Evolutionary conservation across 2,329 filamentous ascomycete species (phyloP).

Genomic region (Colletotrichum zoysiae): DNA sequence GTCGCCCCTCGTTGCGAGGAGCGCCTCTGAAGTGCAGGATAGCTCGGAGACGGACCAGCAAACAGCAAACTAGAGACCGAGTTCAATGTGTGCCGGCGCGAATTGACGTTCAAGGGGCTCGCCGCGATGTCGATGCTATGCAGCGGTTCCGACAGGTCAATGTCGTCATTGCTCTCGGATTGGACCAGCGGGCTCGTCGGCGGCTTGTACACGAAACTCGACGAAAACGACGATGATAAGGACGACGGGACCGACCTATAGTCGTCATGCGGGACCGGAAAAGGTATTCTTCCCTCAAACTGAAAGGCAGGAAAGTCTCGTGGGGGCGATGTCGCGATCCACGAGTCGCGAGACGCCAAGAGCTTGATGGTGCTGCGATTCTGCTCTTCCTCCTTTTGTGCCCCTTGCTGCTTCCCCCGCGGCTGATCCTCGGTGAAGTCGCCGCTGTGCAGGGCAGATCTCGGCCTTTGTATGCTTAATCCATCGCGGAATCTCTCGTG

Average conservation of each 20-base stretch:
- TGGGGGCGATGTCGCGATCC: constrained; percentile 69
- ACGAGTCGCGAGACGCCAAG: constrained; percentile 50
- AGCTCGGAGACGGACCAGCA: constrained; percentile 54
- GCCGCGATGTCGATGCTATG: constrained; percentile 63
- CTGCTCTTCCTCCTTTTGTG: constrained; percentile 21
- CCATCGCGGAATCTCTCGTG: constrained; percentile 65
- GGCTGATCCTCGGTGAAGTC: constrained; percentile 66
- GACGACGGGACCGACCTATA: constrained; percentile 67
- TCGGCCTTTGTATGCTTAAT: constrained; percentile 81
- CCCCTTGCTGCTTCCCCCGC: constrained; percentile 7
- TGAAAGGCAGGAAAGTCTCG: constrained; percentile 63
- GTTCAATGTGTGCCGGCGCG: constrained; percentile 79
- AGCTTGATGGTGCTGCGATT: constrained; percentile 33
- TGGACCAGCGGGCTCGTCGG: constrained; percentile 94
- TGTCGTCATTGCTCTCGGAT: constrained; percentile 85
- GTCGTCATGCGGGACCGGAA: constrained; percentile 51
- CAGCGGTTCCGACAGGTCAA: constrained; percentile 70
- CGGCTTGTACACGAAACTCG: constrained; percentile 85
- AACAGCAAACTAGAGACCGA: constrained; percentile 66
- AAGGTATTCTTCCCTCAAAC: constrained; percentile 52
- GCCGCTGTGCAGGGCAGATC: constrained; percentile 79
- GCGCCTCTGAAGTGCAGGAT: constrained; percentile 41
- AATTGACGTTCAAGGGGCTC: constrained; percentile 48
- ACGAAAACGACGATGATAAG: constrained; percentile 78
- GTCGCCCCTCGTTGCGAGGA: constrained; percentile 68